These are phyloP conservation scores for Penstemon barbatus DNA, from an alignment of 257 asterid genomes.

Conservation along the genomic window DNA sequence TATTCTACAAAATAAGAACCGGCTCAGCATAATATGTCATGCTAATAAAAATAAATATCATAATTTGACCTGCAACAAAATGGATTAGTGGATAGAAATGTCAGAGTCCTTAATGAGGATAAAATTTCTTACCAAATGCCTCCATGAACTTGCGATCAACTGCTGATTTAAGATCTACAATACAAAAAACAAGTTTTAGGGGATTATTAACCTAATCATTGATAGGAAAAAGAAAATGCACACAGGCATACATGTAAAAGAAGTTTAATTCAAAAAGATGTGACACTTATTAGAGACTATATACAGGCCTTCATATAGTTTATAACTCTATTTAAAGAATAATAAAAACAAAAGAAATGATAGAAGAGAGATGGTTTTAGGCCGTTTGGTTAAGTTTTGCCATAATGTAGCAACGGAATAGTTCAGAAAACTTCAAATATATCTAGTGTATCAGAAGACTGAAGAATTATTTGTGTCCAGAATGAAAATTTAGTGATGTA, in stretches of 20 bases:
- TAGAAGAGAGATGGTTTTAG: not conserved
- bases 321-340: not conserved
- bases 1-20: not conserved
- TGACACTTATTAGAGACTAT: not conserved
- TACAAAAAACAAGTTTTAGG: constrained; percentile 21
- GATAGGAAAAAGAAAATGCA: not conserved
- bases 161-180: constrained; percentile 78
- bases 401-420: not conserved
- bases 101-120: constrained; percentile 13
- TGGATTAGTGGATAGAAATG: constrained; percentile 8
- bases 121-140: constrained; percentile 64
- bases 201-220: constrained; percentile 22
- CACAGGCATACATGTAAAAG: not conserved
- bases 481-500: not conserved
- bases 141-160: constrained; percentile 79
- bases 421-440: not conserved
- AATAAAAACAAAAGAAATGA: not conserved
- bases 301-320: constrained; percentile 15
- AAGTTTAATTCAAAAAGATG: constrained; percentile 17
- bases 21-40: not conserved
- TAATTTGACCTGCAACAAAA: constrained; percentile 6
- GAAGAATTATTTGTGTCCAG: not conserved
- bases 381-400: not conserved
- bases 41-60: constrained; percentile 1
- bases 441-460: not conserved